A percentile compares a stretch with the other conserved stretches of the same genome.
phyloP scores from a whole-genome alignment of 805 yeast species.

The Starmerella vaccinii region DNA sequence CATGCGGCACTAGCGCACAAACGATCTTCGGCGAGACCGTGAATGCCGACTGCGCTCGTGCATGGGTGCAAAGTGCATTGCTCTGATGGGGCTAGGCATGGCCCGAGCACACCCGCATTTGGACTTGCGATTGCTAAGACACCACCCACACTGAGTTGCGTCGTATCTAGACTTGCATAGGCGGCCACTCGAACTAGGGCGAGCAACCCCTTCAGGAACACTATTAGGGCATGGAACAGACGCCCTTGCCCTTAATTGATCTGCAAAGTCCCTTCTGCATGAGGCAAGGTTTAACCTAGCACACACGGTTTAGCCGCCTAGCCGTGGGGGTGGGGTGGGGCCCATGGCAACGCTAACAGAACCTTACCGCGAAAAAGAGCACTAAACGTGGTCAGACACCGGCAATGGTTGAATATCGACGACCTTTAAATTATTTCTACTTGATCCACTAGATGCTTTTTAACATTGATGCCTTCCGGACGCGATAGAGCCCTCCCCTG shows the following conservation, averaged over 20 bases:
- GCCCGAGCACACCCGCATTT: not conserved
- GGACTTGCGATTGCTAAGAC: not conserved
- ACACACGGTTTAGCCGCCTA: not conserved
- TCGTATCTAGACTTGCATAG: constrained; percentile 1
- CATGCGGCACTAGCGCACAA: no score
- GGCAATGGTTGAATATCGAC: no score
- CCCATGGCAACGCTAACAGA: no score
- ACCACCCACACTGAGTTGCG: no score
- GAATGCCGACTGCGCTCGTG: not conserved
- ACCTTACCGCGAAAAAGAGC: not conserved
- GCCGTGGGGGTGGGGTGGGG: no score
- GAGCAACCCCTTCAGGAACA: constrained; percentile 4
- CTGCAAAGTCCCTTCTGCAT: not conserved
- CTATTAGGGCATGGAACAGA: not conserved
- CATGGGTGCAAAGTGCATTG: not conserved
- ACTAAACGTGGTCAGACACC: not conserved
- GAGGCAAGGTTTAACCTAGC: not conserved
- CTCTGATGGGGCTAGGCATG: not conserved
- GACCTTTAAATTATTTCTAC: no score
- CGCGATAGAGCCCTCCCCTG: not conserved
- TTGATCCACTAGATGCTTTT: no score
- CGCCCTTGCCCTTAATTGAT: constrained; percentile 4
- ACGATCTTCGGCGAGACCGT: no score
- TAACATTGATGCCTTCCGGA: no score
- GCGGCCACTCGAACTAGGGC: not conserved